Percentiles rank a stretch among this genome's conserved stretches.
These are phyloP conservation scores for Claviceps capensis DNA, from an alignment of 2,329 filamentous ascomycete genomes.

Conservation along the genomic window DNA sequence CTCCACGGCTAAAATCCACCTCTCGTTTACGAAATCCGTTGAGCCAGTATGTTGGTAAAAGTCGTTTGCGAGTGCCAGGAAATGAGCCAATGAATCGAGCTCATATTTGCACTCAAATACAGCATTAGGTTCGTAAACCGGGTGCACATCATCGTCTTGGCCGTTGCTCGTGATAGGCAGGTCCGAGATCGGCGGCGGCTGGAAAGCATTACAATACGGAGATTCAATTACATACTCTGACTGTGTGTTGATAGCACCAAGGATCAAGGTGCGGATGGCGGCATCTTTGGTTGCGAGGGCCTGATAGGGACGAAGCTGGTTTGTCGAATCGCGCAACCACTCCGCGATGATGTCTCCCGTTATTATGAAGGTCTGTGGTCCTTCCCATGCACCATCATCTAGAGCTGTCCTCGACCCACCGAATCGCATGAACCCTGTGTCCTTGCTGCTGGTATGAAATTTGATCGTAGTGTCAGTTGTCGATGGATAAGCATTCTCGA, in stretches of 20 bases:
- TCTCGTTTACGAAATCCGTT: constrained; percentile 59
- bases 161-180: constrained; percentile 61
- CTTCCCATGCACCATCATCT: constrained; percentile 59
- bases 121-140: constrained; percentile 64
- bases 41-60: constrained; percentile 72
- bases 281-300: constrained; percentile 68
- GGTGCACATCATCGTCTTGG: constrained; percentile 74
- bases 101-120: constrained; percentile 99
- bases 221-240: constrained; percentile 87
- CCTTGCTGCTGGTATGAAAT: constrained; percentile 60
- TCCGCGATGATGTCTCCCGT: constrained; percentile 88
- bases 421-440: constrained; percentile 23
- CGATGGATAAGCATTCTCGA: constrained; percentile 91
- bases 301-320: constrained; percentile 87
- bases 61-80: constrained; percentile 73
- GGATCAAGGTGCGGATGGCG: constrained; percentile 62
- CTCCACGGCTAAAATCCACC: constrained; percentile 69
- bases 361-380: constrained; percentile 83
- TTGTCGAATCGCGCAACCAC: constrained; percentile 85
- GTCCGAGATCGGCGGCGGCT: constrained; percentile 75
- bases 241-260: constrained; percentile 93
- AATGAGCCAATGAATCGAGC: constrained; percentile 86
- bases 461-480: constrained; percentile 72
- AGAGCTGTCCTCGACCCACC: constrained; percentile 15
- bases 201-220: constrained; percentile 97